These are phyloP conservation scores for Durio zibethinus DNA, from an alignment of 345 rosid genomes.

Conservation along the genomic window DNA sequence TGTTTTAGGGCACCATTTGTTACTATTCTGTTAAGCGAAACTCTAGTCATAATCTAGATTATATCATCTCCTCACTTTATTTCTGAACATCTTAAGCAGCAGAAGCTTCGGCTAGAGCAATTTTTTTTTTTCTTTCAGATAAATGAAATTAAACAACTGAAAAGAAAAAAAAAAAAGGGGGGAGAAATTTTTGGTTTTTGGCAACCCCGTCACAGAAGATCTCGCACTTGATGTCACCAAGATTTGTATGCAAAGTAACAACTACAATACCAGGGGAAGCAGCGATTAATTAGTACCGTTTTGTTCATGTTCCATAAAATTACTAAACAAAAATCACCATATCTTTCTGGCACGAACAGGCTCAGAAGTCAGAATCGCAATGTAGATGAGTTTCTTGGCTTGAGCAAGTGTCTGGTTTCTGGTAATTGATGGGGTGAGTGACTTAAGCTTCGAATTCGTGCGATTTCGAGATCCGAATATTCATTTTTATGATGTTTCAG, in stretches of 20 bases:
- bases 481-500: no score
- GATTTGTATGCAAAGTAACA: slow-evolving; percentile 98
- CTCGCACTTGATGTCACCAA: slow-evolving; percentile 97
- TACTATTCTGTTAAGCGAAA: not conserved
- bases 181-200: slow-evolving; percentile 32
- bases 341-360: not conserved
- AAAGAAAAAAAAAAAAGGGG: not conserved
- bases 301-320: slow-evolving; percentile 22
- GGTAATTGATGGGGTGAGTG: not conserved
- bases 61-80: not conserved
- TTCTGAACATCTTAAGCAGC: not conserved
- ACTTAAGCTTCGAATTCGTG: no score
- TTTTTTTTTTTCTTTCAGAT: not conserved
- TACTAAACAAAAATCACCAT: slow-evolving; percentile 32
- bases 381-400: not conserved
- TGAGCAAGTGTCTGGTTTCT: not conserved
- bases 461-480: no score
- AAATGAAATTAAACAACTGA: slow-evolving; percentile 5
- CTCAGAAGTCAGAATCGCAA: not conserved
- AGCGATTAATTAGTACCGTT: not conserved
- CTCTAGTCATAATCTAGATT: not conserved
- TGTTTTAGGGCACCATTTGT: not conserved
- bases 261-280: slow-evolving; percentile 37
- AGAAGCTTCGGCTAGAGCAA: not conserved
- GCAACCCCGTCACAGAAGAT: slow-evolving; percentile 92